These are phyloP conservation scores for Cryphonectria carpinicola DNA, from an alignment of 2,329 filamentous ascomycete genomes.

Conservation along the genomic window DNA sequence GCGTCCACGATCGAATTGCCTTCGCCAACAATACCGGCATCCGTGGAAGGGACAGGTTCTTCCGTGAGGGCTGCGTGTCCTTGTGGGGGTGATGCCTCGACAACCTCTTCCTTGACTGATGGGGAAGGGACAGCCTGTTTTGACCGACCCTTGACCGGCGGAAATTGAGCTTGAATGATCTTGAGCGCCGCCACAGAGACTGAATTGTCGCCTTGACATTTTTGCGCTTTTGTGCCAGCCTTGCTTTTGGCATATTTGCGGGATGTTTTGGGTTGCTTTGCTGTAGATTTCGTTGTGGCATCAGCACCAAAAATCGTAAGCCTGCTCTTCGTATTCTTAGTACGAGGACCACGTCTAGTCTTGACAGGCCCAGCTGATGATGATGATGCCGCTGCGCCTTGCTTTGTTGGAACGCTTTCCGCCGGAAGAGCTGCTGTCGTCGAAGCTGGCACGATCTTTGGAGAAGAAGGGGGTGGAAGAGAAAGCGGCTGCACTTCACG, in stretches of 20 bases:
- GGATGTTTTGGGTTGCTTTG: background rate
- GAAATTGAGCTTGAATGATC: background rate
- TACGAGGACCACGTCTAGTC: conserved; percentile 24
- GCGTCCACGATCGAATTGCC: conserved; percentile 52
- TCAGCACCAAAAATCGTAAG: background rate
- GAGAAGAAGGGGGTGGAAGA: background rate
- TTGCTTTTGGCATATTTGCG: background rate
- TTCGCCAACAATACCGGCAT: conserved; percentile 9
- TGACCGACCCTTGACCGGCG: background rate
- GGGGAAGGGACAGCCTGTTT: background rate
- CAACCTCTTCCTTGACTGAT: background rate
- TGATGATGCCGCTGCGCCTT: background rate
- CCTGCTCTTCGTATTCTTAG: conserved; percentile 27
- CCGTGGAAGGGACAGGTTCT: conserved; percentile 29
- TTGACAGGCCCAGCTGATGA: background rate
- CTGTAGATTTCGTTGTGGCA: background rate
- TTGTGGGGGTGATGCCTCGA: background rate
- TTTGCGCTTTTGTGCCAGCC: background rate
- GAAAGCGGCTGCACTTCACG: conserved; percentile 14
- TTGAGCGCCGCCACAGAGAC: background rate
- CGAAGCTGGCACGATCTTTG: background rate
- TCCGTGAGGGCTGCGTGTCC: conserved; percentile 13
- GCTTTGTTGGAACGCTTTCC: background rate
- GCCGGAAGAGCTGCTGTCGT: background rate
- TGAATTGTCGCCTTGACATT: background rate